phyloP scores from a whole-genome alignment of 345 rosid species.

The Eucalyptus dawsonii region DNA sequence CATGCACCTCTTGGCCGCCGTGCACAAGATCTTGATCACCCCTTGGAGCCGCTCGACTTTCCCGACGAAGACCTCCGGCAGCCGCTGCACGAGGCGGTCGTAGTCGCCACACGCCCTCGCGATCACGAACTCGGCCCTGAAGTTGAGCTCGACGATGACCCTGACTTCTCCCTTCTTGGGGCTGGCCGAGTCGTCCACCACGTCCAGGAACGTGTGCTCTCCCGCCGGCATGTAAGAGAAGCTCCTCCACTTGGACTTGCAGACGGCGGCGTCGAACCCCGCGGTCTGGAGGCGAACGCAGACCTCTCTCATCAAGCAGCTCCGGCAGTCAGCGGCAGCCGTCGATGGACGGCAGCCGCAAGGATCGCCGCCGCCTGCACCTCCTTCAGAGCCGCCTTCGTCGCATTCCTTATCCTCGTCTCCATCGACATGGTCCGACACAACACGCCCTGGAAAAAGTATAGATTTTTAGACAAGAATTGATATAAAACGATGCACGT shows the following conservation, averaged over 20 bases:
- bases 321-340: conserved; percentile 40
- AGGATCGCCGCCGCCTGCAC: conserved; percentile 1
- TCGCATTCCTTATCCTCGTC: conserved; percentile 48
- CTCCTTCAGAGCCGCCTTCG: conserved; percentile 39
- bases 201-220: conserved; percentile 55
- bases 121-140: conserved; percentile 73
- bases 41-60: conserved; percentile 61
- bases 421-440: conserved; percentile 44
- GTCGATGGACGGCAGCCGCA: conserved; percentile 37
- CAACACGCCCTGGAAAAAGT: conserved; percentile 34
- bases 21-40: conserved; percentile 51
- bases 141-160: conserved; percentile 59
- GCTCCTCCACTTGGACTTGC: conserved; percentile 77
- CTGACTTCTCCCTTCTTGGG: conserved; percentile 35
- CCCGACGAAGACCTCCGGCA: conserved; percentile 66
- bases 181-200: conserved; percentile 27
- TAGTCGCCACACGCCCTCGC: conserved; percentile 62
- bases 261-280: conserved; percentile 43
- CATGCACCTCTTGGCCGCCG: conserved; percentile 58
- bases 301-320: conserved; percentile 41
- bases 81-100: conserved; percentile 19
- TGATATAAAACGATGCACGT: not conserved
- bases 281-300: conserved; percentile 32
- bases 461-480: not conserved
- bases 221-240: conserved; percentile 44